Evolutionary conservation across 1,139 yeast species (phyloP).

Genomic region (Geotrichum bryndzae): DNA sequence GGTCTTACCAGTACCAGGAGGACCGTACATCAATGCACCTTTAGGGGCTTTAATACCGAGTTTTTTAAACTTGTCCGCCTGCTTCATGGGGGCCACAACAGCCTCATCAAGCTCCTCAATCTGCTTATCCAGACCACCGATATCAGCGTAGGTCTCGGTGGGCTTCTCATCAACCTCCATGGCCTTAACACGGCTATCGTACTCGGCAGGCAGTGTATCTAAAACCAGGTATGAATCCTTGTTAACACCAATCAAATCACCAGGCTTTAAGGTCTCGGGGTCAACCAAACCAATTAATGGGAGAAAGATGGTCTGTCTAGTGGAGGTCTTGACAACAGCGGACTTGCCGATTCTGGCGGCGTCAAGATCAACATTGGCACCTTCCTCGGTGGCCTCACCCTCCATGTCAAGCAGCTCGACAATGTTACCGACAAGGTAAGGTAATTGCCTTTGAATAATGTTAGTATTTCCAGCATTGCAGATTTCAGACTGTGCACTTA

Average conservation of each 20-base stretch:
- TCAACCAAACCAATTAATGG: constrained; percentile 96
- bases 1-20: constrained; percentile 99
- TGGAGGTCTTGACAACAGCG: constrained; percentile 95
- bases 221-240: constrained; percentile 91
- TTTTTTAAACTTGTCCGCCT: constrained; percentile 88
- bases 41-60: constrained; percentile 96
- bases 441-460: constrained; percentile 52
- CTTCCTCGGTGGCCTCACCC: constrained; percentile 83
- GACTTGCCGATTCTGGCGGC: constrained; percentile 93
- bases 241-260: constrained; percentile 94
- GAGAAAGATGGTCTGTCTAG: constrained; percentile 93
- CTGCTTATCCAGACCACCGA: constrained; percentile 97
- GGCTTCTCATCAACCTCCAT: constrained; percentile 99
- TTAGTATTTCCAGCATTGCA: not conserved
- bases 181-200: constrained; percentile 95
- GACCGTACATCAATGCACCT: constrained; percentile 98
- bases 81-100: constrained; percentile 96
- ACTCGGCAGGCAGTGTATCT: constrained; percentile 94
- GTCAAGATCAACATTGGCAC: constrained; percentile 91
- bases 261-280: constrained; percentile 81
- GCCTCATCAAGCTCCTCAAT: constrained; percentile 97
- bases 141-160: constrained; percentile 91
- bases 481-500: not conserved
- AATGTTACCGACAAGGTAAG: constrained; percentile 95
- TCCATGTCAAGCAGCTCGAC: constrained; percentile 90